Base-by-base conservation (phyloP, 257 asterid genomes). In the Schizonepeta tenuifolia region DNA sequence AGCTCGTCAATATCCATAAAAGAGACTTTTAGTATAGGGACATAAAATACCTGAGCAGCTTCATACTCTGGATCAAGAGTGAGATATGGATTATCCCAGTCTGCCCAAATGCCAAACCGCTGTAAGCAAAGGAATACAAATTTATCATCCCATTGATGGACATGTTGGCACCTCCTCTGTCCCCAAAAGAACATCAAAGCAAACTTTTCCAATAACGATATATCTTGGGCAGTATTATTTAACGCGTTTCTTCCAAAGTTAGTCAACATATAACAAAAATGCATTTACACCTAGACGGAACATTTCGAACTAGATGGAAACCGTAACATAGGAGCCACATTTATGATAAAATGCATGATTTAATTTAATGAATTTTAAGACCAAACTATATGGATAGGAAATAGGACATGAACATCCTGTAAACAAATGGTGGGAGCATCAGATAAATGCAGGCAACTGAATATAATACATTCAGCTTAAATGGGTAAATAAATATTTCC, bases 41-140 rank as follows among this genome's bases (percentile, higher is more conserved):
- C 65, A 72, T n/a, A 64, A 71, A 54, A 49, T 79, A 94, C 99
- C 97, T 94, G 99, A 77, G 99, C 97, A 82, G 97, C 96, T 86
- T 94, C 99, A 79, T 94, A 94, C 78, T 91, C 99, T 49, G 98
- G 99, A 87, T 94, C 97, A 62, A 94, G 99, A 79, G 99, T 94
- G 79, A 88, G 97, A 80, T 94, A 94, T 38, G 96, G 97, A 77
- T 88, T 88, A 74, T 94, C 96, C 99, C 99, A 94, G 72, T 94
- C 96, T 22, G 86, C 99, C 97, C 97, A 91, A 67, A 94, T 82
- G 67, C 99, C 99, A 80, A 77, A 94, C 26, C 99, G 82, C 99
- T 94, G 89, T 46, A 77, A 58, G 55, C 67, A 77, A 53, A 69
- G 56, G 70, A 77, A 75, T 65, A 31, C 65, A 74, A 11, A 67